Evolutionary conservation across 148 eudicot species (phyloP), one percentile per base, ranked within the genome.

Genomic region (Fagopyrum homotropicum): DNA sequence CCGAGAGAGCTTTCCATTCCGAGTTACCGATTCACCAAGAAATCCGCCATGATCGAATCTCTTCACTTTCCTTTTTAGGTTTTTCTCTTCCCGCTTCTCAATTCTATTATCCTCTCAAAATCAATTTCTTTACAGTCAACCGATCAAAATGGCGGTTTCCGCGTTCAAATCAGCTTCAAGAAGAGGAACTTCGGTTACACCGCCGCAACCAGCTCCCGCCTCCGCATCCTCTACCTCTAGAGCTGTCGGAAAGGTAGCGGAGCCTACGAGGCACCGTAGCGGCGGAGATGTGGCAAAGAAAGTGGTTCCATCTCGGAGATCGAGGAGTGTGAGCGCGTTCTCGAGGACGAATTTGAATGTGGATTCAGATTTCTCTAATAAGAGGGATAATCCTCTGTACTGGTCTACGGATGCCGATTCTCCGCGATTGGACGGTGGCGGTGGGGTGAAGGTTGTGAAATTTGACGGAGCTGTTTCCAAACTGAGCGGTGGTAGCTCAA

Each of bases 351-450:
- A 78, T 16, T 45, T 74, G 46, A 89, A 84, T 72, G 47, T 79
- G 52, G 45, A 77, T 54, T 73, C 87, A 14, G 91, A 85, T 6
- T 91, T 86, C 66, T 78, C 72, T 73, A 88, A 88, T 74, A 89
- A 84, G 75, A 77, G 87, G 45, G 97, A 88, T 19, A 91, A 91
- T 73, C 97, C 93, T 51, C 84, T 91, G 19, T 91, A 85, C 70
- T 91, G 85, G 85, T 80, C 72, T 30, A 76, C 77, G 46, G 83
- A 60, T 43, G 77, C 73, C 57, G 83, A 60, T 48, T 85, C 86
- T 22, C 82, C 88, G 0, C 73, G 64, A 45, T 76, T 78, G 0
- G 83, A 77, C 59, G 80, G 76, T 7, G 81, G 78, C 8, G 45
- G 30, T 71, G 59, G 26, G 47, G 77, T 75, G 63, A 71, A 75